Evolutionary conservation across 1,139 yeast species (phyloP).

Genomic region (Debaryomyces sp.): DNA sequence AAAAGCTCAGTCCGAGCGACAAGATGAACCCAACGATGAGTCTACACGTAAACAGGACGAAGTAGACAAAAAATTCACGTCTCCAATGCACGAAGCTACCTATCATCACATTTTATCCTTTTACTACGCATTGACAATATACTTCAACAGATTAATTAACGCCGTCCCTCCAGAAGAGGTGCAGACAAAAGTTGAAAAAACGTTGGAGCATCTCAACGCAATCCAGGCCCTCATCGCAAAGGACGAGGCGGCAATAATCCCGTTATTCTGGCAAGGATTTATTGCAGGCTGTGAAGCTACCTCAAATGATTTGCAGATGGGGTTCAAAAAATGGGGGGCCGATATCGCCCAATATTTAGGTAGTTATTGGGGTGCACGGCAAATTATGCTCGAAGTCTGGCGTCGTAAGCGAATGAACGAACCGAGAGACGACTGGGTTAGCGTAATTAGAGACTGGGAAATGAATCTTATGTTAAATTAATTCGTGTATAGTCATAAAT

Average conservation of each 20-base stretch:
- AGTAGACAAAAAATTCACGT: conserved; percentile 37
- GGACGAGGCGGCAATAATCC: conserved; percentile 64
- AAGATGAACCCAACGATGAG: conserved; percentile 15
- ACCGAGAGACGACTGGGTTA: conserved; percentile 71
- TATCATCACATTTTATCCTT: conserved; percentile 83
- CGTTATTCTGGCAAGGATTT: conserved; percentile 87
- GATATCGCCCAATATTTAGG: conserved; percentile 75
- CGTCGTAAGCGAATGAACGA: conserved; percentile 64
- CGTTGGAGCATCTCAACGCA: conserved; percentile 65
- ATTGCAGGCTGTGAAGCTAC: conserved; percentile 86
- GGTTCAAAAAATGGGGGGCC: conserved; percentile 82
- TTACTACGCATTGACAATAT: conserved; percentile 73
- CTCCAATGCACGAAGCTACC: conserved; percentile 71
- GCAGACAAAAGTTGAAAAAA: conserved; percentile 62
- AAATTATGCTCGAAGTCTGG: conserved; percentile 88
- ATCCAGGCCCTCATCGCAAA: conserved; percentile 59
- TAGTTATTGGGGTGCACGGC: conserved; percentile 84
- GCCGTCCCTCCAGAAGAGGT: conserved; percentile 53
- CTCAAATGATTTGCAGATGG: conserved; percentile 57
- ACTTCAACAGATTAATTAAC: conserved; percentile 68
- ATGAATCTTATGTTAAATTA: conserved; percentile 76
- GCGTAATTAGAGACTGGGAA: conserved; percentile 81
- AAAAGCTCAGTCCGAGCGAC: conserved; percentile 17
- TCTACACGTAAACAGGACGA: conserved; percentile 2
- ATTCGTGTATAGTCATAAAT: not conserved